Base-by-base conservation (phyloP, 805 yeast species). In the Candida schatavii region DNA sequence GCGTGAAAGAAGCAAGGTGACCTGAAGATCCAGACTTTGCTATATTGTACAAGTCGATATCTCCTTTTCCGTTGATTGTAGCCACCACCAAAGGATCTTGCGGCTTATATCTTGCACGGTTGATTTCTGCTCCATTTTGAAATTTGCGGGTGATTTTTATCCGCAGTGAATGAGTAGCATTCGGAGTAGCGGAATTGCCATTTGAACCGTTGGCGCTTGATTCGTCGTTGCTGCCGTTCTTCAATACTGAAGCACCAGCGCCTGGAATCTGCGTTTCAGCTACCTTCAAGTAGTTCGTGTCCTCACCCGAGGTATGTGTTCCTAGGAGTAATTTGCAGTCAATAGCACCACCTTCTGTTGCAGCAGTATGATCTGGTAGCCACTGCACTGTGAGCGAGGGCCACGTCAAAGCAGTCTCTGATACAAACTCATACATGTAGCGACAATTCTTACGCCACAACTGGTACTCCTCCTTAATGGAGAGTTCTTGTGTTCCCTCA, bases 391-490 rank as follows among this genome's bases (percentile, higher is more conserved):
- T 82, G 38, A 86, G 67, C 2, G 90, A 81, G 2, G 95, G 95
- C 95, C 95, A 86, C 10, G 82, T 77, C 35, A 86, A 64, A 2
- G 85, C 87, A 0, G 91, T 83, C 55, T 86, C 93, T 37, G 85
- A 79, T 25, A 86, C 88, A 56, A 83, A 85, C 52, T 85, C 89
- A 50, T 86, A 86, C 93, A 86, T 85, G 51, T 74, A 80, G 10
- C 86, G 83, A 49, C 90, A 85, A 54, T 85, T 86, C 54, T 85
- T 79, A 45, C 87, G 74, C 95, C 95, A 86, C 47, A 85, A 60
- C 45, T 83, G 80, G 56, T 86, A 85, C 57, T 86, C 95, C 49
- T 78, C 82, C 46, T 77, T 66, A 40, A 78, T 74, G 11, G 78
- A 67, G 39, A 70, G 53, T 46, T 72, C 76, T 28, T 66, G 66